Evolutionary conservation across 23 red algal species (phyloP), one percentile per base, ranked within the genome.

Genomic region (Gracilaria domingensis): DNA sequence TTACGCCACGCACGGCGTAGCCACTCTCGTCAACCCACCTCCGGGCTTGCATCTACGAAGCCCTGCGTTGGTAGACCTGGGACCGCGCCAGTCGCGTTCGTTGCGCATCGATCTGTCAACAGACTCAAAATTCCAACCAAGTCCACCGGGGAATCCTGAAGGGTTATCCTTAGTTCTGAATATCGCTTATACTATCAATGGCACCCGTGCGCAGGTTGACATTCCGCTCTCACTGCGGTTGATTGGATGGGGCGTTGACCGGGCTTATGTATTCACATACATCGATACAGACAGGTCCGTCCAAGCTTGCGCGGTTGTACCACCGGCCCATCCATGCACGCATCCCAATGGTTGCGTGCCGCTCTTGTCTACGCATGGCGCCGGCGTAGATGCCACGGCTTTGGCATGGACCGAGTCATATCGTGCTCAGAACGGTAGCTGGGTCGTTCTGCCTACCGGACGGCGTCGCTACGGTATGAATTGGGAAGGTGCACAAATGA

Each of bases 401-500:
- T 38, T 42, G 24, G 87, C 87, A 38, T 90, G 87, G 87, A 80
- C 87, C 38, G 87, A 90, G 20, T 81, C 87, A 54, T 90, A 90
- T 65, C 87, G 75, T 17, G 64, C 58, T 25, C 87, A 90, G 24
- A 79, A 66, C 37, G 50, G 58, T 35, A 90, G 87, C 73, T 90
- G 87, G 87, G 87, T 90, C 18, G 37, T 90, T 29, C 44, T 90
- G 30, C 87, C 87, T 12, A 90, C 87, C 33, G 73, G 87, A 29
- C 54, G 87, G 25, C 72, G 87, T 24, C 71, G 37, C 17, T 90
- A 76, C 40, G 87, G 87, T 32, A 64, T 81, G 73, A 89, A 90
- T 71, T 90, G 87, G 87, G 87, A 90, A 75, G 87, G 87, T 18
- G 66, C 87, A 1, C 87, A 90, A 26, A 61, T 90, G 87, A 49